Base-by-base conservation (phyloP, 1,139 yeast species). In the Saccharomyces hybrid region DNA sequence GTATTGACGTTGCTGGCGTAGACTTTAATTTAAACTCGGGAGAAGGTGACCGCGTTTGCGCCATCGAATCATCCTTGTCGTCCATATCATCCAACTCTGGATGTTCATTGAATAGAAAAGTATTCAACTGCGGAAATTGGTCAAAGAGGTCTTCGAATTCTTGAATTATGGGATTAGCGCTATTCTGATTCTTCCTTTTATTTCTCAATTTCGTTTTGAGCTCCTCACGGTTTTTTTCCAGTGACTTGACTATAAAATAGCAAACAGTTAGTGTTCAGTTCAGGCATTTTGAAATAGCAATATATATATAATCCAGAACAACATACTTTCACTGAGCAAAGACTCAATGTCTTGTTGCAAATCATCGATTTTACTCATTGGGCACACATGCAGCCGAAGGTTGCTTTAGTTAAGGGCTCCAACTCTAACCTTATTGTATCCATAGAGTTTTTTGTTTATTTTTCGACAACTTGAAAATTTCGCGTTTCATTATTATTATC, bases 341-440 rank as follows among this genome's bases (percentile, higher is more conserved):
- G 70, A 62, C 25, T 56, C 63, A 32, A 67, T 60, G 56, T 68
- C 71, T 49, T 67, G 70, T 49, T 65, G 62, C 23, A 61, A 51
- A 27, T 64, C 67, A 3, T 51, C 57, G 3, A 63, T n/a, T 3
- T 57, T 61, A 4, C 60, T 49, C 67, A 63, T 63, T 41, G 23
- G 23, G 23, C 23, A 20, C 23, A 20, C 23, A 20, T 20, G 23
- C 23, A 20, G 23, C 23, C 23, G 23, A 20, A 20, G 0, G 23
- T 20, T 20, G 23, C 23, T 20, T 1, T 20, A 1, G 1, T 20
- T 20, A 20, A 20, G 23, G 23, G 23, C 23, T 20, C 23, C 23
- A 20, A 20, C 23, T 20, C 23, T 20, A 20, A 20, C 23, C 20
- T 16, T 16, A 14, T 14, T 14, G 5, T 34, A 46, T 46, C 13